phyloP scores from a whole-genome alignment of 2,329 filamentous ascomycete species.

The Colletotrichum tanaceti region DNA sequence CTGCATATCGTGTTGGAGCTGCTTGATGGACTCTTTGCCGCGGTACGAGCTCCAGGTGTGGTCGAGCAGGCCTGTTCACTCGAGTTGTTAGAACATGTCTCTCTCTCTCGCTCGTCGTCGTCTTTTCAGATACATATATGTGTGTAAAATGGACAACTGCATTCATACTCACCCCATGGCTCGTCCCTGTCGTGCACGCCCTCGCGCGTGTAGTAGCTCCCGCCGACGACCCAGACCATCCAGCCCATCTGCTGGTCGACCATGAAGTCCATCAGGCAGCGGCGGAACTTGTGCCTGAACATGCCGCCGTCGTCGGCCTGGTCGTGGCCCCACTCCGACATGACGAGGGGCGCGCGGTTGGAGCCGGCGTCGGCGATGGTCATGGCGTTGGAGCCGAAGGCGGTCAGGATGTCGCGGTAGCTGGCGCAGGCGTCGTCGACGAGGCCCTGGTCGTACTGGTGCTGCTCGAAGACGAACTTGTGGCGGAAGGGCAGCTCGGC shows the following conservation, averaged over 20 bases:
- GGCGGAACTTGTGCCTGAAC: slow-evolving; percentile 53
- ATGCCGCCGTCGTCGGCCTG: slow-evolving; percentile 17
- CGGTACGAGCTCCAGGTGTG: slow-evolving; percentile 24
- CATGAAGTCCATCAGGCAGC: slow-evolving; percentile 56
- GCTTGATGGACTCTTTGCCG: slow-evolving; percentile 12
- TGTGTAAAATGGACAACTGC: too few relatives aligned
- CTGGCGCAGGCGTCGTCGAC: slow-evolving; percentile 11
- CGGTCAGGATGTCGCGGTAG: slow-evolving; percentile 6
- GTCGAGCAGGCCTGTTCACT: slow-evolving; percentile 5
- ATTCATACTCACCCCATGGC: slow-evolving; percentile 53
- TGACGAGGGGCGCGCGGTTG: slow-evolving; percentile 29
- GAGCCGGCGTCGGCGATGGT: neutral
- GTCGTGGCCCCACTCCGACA: slow-evolving; percentile 35
- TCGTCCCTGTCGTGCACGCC: slow-evolving; percentile 61
- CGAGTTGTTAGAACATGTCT: neutral
- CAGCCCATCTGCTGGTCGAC: slow-evolving; percentile 49
- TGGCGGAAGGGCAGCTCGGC: slow-evolving; percentile 52
- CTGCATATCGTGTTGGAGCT: slow-evolving; percentile 27
- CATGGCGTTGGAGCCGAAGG: slow-evolving; percentile 10
- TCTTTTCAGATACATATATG: too few relatives aligned
- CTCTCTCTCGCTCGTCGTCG: too few relatives aligned
- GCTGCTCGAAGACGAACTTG: slow-evolving; percentile 58
- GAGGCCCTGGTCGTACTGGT: slow-evolving; percentile 49
- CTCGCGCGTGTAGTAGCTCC: slow-evolving; percentile 61
- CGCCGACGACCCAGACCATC: slow-evolving; percentile 62